Evolutionary conservation across 495 filamentous ascomycete species (phyloP).

Genomic region (Stereocaulon alpinum): DNA sequence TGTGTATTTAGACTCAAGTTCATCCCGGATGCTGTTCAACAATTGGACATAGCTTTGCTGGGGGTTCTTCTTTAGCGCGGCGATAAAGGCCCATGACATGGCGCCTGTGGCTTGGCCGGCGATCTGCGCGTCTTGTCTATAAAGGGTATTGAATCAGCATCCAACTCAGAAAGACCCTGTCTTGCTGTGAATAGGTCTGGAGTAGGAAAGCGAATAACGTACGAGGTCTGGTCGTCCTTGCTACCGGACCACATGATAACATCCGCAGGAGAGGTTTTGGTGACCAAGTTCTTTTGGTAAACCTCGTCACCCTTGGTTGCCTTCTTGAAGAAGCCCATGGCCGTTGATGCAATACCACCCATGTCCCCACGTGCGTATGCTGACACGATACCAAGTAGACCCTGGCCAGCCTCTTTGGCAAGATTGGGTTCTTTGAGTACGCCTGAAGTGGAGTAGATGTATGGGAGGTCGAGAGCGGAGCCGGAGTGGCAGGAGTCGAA

Average conservation of each 20-base stretch:
- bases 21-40: conserved; percentile 89
- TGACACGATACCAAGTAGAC: conserved; percentile 78
- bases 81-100: conserved; percentile 97
- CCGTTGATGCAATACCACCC: conserved; percentile 66
- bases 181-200: background rate
- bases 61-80: conserved; percentile 87
- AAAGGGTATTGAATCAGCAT: background rate
- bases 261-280: conserved; percentile 90
- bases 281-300: conserved; percentile 67
- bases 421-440: conserved; percentile 97
- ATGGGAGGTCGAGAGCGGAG: conserved; percentile 89
- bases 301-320: conserved; percentile 75
- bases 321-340: conserved; percentile 88
- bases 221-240: conserved; percentile 94
- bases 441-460: conserved; percentile 92
- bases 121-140: conserved; percentile 51
- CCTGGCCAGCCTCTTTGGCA: conserved; percentile 94
- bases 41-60: conserved; percentile 96
- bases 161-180: too few relatives aligned
- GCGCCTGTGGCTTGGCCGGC: conserved; percentile 85
- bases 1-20: conserved; percentile 75
- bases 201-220: background rate
- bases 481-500: conserved; percentile 99
- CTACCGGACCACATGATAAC: conserved; percentile 97
- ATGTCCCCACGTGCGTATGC: conserved; percentile 87